Evolutionary conservation across 164 flowering plant species (phyloP), one percentile per base, ranked within the genome.

Genomic region (Magnolia sinica): DNA sequence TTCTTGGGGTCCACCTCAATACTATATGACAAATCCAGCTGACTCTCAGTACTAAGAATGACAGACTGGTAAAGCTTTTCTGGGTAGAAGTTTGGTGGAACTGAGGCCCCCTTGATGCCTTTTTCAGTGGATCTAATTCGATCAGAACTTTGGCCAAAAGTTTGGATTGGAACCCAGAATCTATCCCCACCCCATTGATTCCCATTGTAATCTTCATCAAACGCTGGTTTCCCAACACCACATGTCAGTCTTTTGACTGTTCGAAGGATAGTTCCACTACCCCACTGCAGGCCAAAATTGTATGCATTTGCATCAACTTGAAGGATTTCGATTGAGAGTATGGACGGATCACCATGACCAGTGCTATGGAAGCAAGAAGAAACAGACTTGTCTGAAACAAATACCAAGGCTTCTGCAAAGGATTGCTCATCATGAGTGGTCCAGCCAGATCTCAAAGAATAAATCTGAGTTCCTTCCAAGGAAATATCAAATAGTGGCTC

Each of bases 291-390:
- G 7, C 92, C 97, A 84, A 82, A 88, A 82, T 85, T 73, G 76
- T 96, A 96, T 52, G 92, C 96, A 68, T 68, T 85, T 59, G 87
- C 88, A 82, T 94, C 92, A 76, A 96, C 84, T 76, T 94, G 99
- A 74, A 94, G 97, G 77, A 96, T 87, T 80, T 94, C 98, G 75
- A 96, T 87, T 1, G 99, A 84, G 76, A 94, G 86, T 22, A 94
- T 81, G n/a, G 98, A 86, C 61, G 99, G 99, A 78, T 92, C 97
- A 67, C 98, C 99, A 82, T 91, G 99, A 73, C 99, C 99, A 71
- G 98, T 96, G 82, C 98, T 93, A 76, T 93, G 98, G 83, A 96
- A 94, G 86, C 99, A 96, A 64, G 87, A 58, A 7, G 97, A 86
- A n/a, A 88, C 91, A 68, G 92, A 77, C 31, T 88, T 87, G 83